phyloP scores from a whole-genome alignment of 2,329 filamentous ascomycete genomes.

The Exutisphaerella laricina region DNA sequence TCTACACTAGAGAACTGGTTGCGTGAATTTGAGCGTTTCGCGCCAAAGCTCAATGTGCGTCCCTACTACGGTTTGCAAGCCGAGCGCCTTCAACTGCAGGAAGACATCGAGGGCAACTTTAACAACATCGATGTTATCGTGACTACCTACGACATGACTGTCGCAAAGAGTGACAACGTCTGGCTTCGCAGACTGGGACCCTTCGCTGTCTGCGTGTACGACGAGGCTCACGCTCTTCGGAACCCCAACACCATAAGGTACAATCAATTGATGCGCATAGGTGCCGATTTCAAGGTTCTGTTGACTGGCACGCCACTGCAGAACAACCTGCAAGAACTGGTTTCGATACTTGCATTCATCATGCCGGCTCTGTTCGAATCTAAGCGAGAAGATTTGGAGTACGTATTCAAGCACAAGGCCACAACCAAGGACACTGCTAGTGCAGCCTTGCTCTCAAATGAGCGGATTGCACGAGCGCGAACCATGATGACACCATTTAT shows the following conservation, averaged over 20 bases:
- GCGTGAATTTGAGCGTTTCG: constrained; percentile 81
- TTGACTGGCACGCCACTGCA: constrained; percentile 88
- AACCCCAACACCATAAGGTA: constrained; percentile 81
- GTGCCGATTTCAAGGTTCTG: constrained; percentile 75
- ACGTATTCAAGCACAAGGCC: constrained; percentile 87
- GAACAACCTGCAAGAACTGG: constrained; percentile 90
- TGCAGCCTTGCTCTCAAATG: constrained; percentile 75
- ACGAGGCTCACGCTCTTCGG: constrained; percentile 91
- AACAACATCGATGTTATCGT: constrained; percentile 64
- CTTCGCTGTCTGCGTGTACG: constrained; percentile 63
- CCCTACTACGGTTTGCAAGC: constrained; percentile 67
- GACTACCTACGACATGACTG: constrained; percentile 64
- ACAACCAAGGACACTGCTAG: constrained; percentile 71
- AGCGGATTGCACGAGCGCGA: constrained; percentile 79
- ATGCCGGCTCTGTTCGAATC: constrained; percentile 77
- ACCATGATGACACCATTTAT: constrained; percentile 96
- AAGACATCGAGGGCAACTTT: constrained; percentile 59
- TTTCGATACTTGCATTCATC: constrained; percentile 87
- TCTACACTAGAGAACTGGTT: constrained; percentile 97
- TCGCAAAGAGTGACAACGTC: constrained; percentile 54
- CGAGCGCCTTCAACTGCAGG: constrained; percentile 62
- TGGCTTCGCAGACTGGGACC: constrained; percentile 57
- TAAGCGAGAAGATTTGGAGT: constrained; percentile 71
- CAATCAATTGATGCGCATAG: constrained; percentile 69
- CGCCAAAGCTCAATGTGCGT: constrained; percentile 65